Evolutionary conservation across 169 alveolate genomes (phyloP).

Genomic region (Plasmodium ovale): DNA sequence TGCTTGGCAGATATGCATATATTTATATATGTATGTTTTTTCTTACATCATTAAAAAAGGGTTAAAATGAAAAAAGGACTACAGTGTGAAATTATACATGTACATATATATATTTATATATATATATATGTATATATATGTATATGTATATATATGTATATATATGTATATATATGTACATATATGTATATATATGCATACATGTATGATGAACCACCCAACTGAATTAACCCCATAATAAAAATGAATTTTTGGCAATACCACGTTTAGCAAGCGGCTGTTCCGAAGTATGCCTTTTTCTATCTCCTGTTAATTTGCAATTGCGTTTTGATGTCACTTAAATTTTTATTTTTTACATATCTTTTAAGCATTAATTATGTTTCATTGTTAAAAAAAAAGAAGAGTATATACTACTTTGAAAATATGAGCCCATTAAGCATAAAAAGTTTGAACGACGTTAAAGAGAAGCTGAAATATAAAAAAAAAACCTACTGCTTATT

Average conservation of each 20-base stretch:
- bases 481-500: slow-evolving; percentile 38
- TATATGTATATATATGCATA: neutral
- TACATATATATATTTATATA: neutral
- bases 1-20: too few relatives aligned
- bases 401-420: slow-evolving; percentile 12
- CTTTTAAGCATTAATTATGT: slow-evolving; percentile 2
- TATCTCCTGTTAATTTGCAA: too few relatives aligned
- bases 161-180: neutral
- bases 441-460: slow-evolving; percentile 38
- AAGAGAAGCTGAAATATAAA: slow-evolving; percentile 31
- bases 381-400: slow-evolving; percentile 4
- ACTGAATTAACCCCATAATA: neutral
- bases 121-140: neutral
- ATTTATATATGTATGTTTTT: too few relatives aligned
- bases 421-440: slow-evolving; percentile 23
- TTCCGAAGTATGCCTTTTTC: too few relatives aligned
- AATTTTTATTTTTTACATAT: neutral
- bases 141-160: neutral
- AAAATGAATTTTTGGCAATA: too few relatives aligned
- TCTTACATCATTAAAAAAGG: too few relatives aligned
- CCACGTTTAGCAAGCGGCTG: too few relatives aligned
- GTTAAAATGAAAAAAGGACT: too few relatives aligned
- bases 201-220: neutral
- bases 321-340: slow-evolving; percentile 21
- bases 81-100: neutral